phyloP scores from a whole-genome alignment of 2,329 filamentous ascomycete genomes.

The Aspergillus luchuensis region DNA sequence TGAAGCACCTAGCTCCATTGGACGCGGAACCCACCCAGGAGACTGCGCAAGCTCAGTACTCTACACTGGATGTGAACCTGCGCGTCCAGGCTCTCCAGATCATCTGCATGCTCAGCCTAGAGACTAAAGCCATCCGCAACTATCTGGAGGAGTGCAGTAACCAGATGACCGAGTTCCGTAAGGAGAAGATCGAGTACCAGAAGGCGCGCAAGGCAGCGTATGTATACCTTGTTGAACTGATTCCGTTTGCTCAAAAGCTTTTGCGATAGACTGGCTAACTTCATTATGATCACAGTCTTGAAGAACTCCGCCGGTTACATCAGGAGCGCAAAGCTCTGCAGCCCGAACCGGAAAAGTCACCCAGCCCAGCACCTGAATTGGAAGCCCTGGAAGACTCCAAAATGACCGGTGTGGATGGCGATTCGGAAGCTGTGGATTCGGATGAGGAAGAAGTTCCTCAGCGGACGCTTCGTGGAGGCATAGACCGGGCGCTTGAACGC shows the following conservation, averaged over 20 bases:
- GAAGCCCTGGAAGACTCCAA: slow-evolving; percentile 44
- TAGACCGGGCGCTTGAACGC: slow-evolving; percentile 70
- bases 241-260: too few species aligned
- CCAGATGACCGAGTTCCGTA: slow-evolving; percentile 91
- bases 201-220: slow-evolving; percentile 68
- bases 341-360: slow-evolving; percentile 48
- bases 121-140: slow-evolving; percentile 80
- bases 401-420: slow-evolving; percentile 57
- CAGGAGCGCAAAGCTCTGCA: slow-evolving; percentile 52
- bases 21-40: slow-evolving; percentile 74
- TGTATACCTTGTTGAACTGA: slow-evolving; percentile 32
- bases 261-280: not conserved
- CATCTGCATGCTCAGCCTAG: slow-evolving; percentile 79
- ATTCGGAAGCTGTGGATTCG: slow-evolving; percentile 63
- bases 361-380: slow-evolving; percentile 46
- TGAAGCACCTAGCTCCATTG: slow-evolving; percentile 78
- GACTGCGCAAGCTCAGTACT: slow-evolving; percentile 72
- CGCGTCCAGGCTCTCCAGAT: slow-evolving; percentile 80
- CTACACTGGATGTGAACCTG: slow-evolving; percentile 76
- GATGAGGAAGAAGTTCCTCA: slow-evolving; percentile 68
- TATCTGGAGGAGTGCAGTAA: slow-evolving; percentile 92
- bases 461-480: slow-evolving; percentile 62
- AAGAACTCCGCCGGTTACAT: slow-evolving; percentile 50
- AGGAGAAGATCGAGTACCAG: slow-evolving; percentile 93
- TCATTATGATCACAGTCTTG: slow-evolving; percentile 31